A percentile compares a stretch with the other conserved stretches of the same genome.
Conservation (phyloP, 1,139 yeast species). For the Blastobotrys arbuscula region DNA sequence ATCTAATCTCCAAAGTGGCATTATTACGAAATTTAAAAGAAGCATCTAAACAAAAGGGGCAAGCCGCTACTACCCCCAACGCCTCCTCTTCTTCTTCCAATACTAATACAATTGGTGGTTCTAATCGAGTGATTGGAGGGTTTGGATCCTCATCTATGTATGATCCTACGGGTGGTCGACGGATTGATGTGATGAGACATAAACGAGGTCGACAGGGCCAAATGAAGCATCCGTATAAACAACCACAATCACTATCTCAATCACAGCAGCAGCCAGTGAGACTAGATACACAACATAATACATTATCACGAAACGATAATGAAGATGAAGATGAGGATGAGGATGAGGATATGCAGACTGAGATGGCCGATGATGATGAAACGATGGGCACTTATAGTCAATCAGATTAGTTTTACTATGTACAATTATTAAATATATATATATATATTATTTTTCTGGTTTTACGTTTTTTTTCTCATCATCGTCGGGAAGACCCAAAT, state of each 20-base stretch:
- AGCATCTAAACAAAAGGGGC: not conserved
- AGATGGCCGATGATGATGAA: conserved; percentile 3
- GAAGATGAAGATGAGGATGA: conserved; percentile 5
- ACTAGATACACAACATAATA: no score
- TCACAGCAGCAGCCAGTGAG: no score
- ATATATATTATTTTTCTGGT: conserved; percentile 1
- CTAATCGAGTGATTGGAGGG: not conserved
- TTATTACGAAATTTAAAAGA: not conserved
- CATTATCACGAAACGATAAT: no score
- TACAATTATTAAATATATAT: conserved; percentile 1
- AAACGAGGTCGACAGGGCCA: no score
- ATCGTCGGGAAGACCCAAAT: conserved; percentile 77
- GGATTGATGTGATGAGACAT: no score
- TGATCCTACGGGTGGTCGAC: conserved; percentile 5
- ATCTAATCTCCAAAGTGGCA: not conserved
- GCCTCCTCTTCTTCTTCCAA: no score
- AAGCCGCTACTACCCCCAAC: not conserved
- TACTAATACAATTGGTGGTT: not conserved
- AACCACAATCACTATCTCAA: no score
- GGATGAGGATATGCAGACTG: not conserved
- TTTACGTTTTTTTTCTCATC: conserved; percentile 16
- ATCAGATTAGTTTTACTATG: not conserved
- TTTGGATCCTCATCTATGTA: conserved; percentile 3
- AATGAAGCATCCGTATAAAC: no score
- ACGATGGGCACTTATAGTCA: not conserved